Evolutionary conservation across 169 alveolate species (phyloP), one percentile per base, ranked within the genome.

Genomic region (Plasmodium falciparum): DNA sequence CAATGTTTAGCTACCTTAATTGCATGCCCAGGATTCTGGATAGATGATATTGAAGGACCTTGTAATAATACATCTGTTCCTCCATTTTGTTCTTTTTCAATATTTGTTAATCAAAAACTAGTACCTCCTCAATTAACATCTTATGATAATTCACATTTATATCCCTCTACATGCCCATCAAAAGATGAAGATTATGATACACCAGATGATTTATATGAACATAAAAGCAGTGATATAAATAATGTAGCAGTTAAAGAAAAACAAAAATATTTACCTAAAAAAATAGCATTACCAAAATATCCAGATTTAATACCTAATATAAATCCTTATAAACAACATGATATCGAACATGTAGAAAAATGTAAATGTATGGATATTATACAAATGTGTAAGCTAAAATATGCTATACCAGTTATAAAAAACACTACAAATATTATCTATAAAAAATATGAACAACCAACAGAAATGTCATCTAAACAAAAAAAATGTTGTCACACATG

Each of bases 11-110:
- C 96, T 24, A 90, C 96, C 17, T 93, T 95, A 13, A 93, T 95
- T 7, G 97, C 97, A 17, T 95, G 97, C 50, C 97, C 97, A 1
- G 97, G 97, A 6, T 95, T 95, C 61, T 95, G 97, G 97, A 33
- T 95, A 15, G 97, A 95, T 39, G 97, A 93, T 47, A 85, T 78
- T 45, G 89, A 54, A 47, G 93, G 94, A 8, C 95, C 95, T 26
- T 94, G 96, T 74, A 93, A 92, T 72, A 86, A 89, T 76, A 62
- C 91, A 52, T 92, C 96, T 69, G 93, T 95, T 15, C 97, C 97
- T 61, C 97, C 97, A 24, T 94, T 95, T 58, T 95, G 97, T 88
- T 95, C 97, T 39, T 95, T 95, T 73, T 95, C 97, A 13, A 88
- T 88, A 6, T 95, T 94, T 67, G 76, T 94, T 29, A 95, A 95